Evolutionary conservation across 768 basidiomycete genomes (phyloP), one percentile per base, ranked within the genome.

Genomic region (Bullera alba): DNA sequence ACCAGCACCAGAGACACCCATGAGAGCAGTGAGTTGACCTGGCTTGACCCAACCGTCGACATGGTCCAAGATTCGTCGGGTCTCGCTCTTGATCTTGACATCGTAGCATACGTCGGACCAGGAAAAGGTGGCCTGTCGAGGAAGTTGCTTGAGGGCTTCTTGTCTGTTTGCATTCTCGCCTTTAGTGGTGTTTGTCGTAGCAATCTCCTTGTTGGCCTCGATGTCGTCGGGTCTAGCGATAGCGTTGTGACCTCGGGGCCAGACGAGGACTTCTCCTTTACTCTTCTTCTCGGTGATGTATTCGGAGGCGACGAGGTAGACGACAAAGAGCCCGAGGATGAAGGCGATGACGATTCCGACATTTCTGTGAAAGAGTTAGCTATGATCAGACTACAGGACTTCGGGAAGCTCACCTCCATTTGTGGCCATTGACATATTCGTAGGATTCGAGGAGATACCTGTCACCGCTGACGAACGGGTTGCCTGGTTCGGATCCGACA

Each of bases 291-390:
- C 68, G 4, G 65, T 58, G 51, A 74, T 62, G 36, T 56, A 51
- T 47, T 73, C 72, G 53, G 59, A 22, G 16, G 65, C 69, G 36
- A 62, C 46, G 42, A 72, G 56, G 47, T 73, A 73, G n/a, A 66
- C 58, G 14, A 51, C 44, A 30, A 69, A 46, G 51, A 71, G 58
- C 44, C 60, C 60, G 26, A 59, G 2, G 41, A 54, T 51, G 6
- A 63, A 51, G 3, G 53, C 59, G 27, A 63, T 38, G 16, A 65
- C 27, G 42, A 71, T 69, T 42, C 73, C 72, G 23, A 70, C 56
- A 48, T 73, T 73, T 26, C 73, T 76, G 2, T 87, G 86, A 58
- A 87, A 86, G 25, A 86, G n/a, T n/a, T n/a, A n/a, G n/a, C n/a
- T n/a, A n/a, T n/a, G n/a, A n/a, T n/a, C n/a, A n/a, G n/a, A n/a